A percentile compares a stretch with the other conserved stretches of the same genome.
These are phyloP conservation scores for Vitrella brassicaformis DNA, from an alignment of 73 alveolate genomes.

Conservation along the genomic window DNA sequence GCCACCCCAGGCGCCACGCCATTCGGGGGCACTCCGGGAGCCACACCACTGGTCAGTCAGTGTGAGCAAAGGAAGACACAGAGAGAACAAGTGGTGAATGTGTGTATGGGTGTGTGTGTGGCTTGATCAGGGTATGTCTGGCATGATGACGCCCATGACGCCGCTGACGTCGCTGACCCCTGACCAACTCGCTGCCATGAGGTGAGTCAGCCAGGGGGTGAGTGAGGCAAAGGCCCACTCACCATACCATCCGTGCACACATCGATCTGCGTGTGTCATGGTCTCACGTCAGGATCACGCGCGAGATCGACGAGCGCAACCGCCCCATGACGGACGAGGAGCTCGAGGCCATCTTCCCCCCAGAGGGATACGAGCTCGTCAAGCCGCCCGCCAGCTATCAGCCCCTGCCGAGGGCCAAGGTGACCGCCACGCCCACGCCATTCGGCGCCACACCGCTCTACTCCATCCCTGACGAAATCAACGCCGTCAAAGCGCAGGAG, in stretches of 20 bases:
- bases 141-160: not conserved
- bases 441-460: constrained; percentile 23
- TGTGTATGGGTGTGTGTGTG: not conserved
- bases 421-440: constrained; percentile 9
- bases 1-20: constrained; percentile 18
- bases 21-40: constrained; percentile 4
- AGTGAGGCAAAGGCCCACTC: too few relatives aligned
- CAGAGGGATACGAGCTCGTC: constrained; percentile 29
- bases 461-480: constrained; percentile 18
- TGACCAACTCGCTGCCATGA: not conserved
- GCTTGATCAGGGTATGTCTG: not conserved
- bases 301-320: constrained; percentile 22
- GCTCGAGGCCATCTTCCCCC: constrained; percentile 32
- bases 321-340: constrained; percentile 36
- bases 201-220: too few relatives aligned
- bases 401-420: constrained; percentile 19
- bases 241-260: too few relatives aligned
- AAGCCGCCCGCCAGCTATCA: constrained; percentile 29
- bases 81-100: not conserved
- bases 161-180: too few relatives aligned
- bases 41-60: not conserved
- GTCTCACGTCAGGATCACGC: not conserved
- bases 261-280: too few relatives aligned
- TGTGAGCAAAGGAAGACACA: not conserved
- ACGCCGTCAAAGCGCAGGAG: constrained; percentile 4